Evolutionary conservation across 2,329 filamentous ascomycete species (phyloP), one percentile per base, ranked within the genome.

Genomic region (Aureobasidium zeae): DNA sequence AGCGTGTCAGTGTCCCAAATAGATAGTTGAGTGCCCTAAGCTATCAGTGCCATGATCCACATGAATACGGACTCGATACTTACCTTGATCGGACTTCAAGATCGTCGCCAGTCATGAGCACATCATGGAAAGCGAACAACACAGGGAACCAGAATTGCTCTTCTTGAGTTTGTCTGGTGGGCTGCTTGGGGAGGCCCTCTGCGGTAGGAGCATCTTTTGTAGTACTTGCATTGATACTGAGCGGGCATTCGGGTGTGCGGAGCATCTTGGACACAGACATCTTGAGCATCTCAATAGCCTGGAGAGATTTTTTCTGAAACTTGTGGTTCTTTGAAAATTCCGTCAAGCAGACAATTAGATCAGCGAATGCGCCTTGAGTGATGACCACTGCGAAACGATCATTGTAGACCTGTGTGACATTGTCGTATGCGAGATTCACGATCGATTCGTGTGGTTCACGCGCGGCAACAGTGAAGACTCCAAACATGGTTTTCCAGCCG

Each of bases 91-190:
- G 82, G 29, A 96, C 91, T 64, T 99, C 91, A 13, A 99, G 73
- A 60, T 99, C 91, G 63, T 98, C 93, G 2, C 93, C 91, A 2
- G 91, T 98, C 91, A 99, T 99, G 35, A 99, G 69, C 16, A 98
- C 88, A 61, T 98, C 91, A 60, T 99, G 91, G 70, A 98, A 98
- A 3, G 93, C 89, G 59, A 98, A 96, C 21, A 99, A 71, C 5
- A 98, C 85, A 0, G 91, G 91, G 63, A 98, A 98, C 91, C 91
- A 99, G 63, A 88, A 98, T 26, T 93, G 88, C 61, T 96, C 91
- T 61, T 98, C 93, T 51, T 91, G 79, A 3, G 88, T 93, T 33
- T 94, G 93, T 42, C 83, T 81, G 46, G 72, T 83, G 45, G 79
- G 79, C 48, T 81, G 78, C 57, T 74, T 76, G 2, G 73, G 68